These are phyloP conservation scores for Fibroporia radiculosa DNA, from an alignment of 768 basidiomycete genomes.

Conservation along the genomic window DNA sequence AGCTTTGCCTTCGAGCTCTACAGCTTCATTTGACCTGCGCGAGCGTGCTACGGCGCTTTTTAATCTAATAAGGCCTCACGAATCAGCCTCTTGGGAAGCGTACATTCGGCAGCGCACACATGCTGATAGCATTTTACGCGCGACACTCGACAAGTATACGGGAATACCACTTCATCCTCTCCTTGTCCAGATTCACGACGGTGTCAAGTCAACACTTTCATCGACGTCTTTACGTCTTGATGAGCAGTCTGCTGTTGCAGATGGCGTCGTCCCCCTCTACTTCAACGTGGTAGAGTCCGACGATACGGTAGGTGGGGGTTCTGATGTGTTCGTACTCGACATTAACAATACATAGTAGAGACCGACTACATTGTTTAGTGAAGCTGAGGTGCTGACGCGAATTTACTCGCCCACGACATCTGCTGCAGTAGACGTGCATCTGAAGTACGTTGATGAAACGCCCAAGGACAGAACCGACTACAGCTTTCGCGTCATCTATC, in stretches of 20 bases:
- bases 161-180: neutral
- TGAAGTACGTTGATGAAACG: neutral
- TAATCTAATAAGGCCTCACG: neutral
- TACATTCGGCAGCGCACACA: neutral
- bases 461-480: neutral
- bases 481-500: neutral
- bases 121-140: neutral
- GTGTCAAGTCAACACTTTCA: neutral
- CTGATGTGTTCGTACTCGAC: too few species aligned
- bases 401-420: neutral
- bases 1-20: neutral
- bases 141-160: neutral
- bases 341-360: too few species aligned
- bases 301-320: too few species aligned
- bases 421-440: neutral
- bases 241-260: neutral
- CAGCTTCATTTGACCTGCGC: neutral
- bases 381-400: neutral
- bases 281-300: neutral
- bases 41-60: neutral
- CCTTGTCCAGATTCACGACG: neutral
- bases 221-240: neutral
- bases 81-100: neutral
- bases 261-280: neutral
- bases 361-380: neutral